These are phyloP conservation scores for Purpureocillium takamizusanense DNA, from an alignment of 2,329 filamentous ascomycete genomes.

Conservation along the genomic window DNA sequence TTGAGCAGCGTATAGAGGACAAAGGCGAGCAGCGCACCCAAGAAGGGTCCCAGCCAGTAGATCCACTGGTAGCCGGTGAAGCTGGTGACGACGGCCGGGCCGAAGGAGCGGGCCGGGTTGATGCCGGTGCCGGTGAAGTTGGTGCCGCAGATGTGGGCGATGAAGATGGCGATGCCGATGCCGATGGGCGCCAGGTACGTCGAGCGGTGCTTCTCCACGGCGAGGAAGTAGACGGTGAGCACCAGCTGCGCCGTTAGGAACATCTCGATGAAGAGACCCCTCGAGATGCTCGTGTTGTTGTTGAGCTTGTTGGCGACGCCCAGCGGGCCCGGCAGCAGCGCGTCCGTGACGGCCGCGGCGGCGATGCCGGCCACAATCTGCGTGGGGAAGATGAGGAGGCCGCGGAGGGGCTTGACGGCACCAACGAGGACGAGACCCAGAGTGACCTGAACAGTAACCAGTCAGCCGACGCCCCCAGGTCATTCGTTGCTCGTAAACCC, in stretches of 20 bases:
- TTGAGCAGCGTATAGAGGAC: conserved; percentile 41
- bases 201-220: conserved; percentile 63
- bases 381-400: conserved; percentile 39
- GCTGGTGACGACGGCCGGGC: conserved; percentile 33
- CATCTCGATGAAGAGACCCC: conserved; percentile 59
- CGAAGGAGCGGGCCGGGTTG: conserved; percentile 42
- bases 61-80: conserved; percentile 43
- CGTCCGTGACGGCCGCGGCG: conserved; percentile 47
- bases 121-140: conserved; percentile 39
- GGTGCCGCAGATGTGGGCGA: conserved; percentile 38
- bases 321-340: conserved; percentile 47
- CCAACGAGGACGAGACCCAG: conserved; percentile 51
- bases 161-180: conserved; percentile 63
- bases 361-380: conserved; percentile 52
- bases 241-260: conserved; percentile 56
- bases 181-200: conserved; percentile 64
- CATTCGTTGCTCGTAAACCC: no score
- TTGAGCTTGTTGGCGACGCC: conserved; percentile 47
- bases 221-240: conserved; percentile 59
- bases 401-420: conserved; percentile 43
- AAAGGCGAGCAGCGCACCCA: conserved; percentile 40
- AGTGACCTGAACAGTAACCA: conserved; percentile 32
- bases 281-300: conserved; percentile 38
- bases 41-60: conserved; percentile 44
- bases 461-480: conserved; percentile 1